Conservation (phyloP, 2,329 filamentous ascomycete genomes). For the Capronia coronata region DNA sequence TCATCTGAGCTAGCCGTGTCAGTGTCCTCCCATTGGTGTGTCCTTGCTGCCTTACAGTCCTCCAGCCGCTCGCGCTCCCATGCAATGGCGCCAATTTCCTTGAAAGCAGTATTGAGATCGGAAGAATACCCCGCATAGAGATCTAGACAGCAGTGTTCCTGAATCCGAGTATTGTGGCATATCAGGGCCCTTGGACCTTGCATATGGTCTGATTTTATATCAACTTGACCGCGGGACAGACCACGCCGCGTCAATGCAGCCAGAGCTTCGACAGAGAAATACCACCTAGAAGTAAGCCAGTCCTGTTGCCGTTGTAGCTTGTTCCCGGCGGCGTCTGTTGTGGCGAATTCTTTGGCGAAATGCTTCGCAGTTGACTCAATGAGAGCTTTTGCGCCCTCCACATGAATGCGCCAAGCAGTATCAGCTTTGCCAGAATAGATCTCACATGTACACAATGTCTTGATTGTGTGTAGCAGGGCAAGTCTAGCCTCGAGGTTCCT, state of each 20-base stretch:
- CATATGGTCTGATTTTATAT: too few species aligned
- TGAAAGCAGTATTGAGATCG: slow-evolving; percentile 4
- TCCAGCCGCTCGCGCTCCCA: too few species aligned
- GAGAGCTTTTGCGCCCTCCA: slow-evolving; percentile 39
- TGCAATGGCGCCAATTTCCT: slow-evolving; percentile 11
- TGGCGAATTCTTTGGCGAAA: too few species aligned
- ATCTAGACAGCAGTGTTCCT: slow-evolving; percentile 7
- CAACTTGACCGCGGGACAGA: neutral
- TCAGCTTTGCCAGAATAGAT: slow-evolving; percentile 38
- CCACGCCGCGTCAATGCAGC: slow-evolving; percentile 7
- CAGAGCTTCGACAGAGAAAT: slow-evolving; percentile 11
- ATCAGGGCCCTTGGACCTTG: neutral
- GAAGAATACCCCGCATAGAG: slow-evolving; percentile 10
- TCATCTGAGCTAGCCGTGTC: too few species aligned
- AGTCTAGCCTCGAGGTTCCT: neutral
- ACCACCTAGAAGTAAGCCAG: slow-evolving; percentile 36
- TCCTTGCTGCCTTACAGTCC: too few species aligned
- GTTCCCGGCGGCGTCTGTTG: too few species aligned
- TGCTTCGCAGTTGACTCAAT: slow-evolving; percentile 26
- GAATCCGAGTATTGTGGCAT: neutral
- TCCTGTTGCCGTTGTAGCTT: slow-evolving; percentile 23
- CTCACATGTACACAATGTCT: slow-evolving; percentile 41
- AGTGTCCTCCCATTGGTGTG: too few species aligned
- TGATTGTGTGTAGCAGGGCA: slow-evolving; percentile 37
- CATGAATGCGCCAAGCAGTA: slow-evolving; percentile 40